Base-by-base conservation (phyloP, 805 yeast species). In the Yamadazyma takamatsuzukensis region DNA sequence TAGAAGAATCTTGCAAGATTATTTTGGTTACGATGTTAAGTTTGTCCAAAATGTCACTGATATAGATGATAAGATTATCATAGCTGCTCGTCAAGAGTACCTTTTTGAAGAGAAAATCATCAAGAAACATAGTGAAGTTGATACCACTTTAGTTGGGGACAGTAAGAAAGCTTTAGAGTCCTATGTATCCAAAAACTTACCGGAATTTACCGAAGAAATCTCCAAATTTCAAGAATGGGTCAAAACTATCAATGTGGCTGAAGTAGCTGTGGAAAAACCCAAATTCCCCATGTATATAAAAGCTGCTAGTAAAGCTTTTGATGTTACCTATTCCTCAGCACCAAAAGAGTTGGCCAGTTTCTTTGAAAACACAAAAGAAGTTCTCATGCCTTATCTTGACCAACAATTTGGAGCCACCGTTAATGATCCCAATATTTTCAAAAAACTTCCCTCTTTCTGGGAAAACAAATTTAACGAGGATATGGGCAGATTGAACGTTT, bases 41-140 rank as follows among this genome's bases (percentile, higher is more conserved):
- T 93, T 89, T 61, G 88, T 93, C 27, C 98, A 93, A 64, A 93
- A 93, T 54, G 97, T 93, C 37, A 93, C 98, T n/a, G 98, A 93
- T 59, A 88, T 93, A 40, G 98, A 93, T 59, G 98, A 93, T 60
- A 93, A 93, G 61, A 93, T 93, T 60, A 93, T 93, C 49, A 64
- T 93, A 26, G 83, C 96, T 39, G 97, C 96, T 4, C 80, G 98
- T 57, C 97, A 93, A 53, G 80, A 77, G 48, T 80, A 80, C 56
- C 64, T 93, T 21, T 89, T 83, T 51, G 83, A 81, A 24, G 61
- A 79, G 44, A 83, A 74, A 47, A 54, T 67, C 10, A 44, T 51
- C 7, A 48, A 46, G 12, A 43, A 48, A 8, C 48, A 55, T 33
- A 48, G 43, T 8, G 54, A 37, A 13, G 47, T 71, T 9, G 44